Conservation (phyloP, 441 rosid genomes). For the Gossypium davidsonii region DNA sequence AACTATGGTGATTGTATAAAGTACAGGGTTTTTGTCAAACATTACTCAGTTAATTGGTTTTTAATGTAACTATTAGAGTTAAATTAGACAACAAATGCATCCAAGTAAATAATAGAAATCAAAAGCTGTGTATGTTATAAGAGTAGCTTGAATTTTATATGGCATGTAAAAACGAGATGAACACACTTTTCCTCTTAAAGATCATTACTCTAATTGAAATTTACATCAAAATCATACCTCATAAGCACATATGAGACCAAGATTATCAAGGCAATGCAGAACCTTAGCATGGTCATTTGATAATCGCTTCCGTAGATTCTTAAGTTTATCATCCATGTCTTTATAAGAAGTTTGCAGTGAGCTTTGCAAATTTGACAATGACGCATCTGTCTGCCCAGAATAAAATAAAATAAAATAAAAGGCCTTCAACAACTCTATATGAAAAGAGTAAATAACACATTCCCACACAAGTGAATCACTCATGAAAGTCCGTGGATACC, state of each 20-base stretch:
- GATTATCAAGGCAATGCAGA: conserved; percentile 72
- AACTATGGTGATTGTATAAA: background rate
- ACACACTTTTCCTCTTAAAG: background rate
- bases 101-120: background rate
- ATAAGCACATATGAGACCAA: conserved; percentile 74
- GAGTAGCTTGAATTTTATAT: background rate
- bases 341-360: conserved; percentile 26
- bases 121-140: background rate
- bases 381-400: conserved; percentile 52
- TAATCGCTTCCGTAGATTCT: conserved; percentile 37
- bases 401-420: conserved; percentile 21
- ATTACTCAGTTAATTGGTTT: background rate
- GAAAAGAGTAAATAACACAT: conserved; percentile 5
- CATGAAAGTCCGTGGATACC: conserved; percentile 36
- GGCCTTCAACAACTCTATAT: conserved; percentile 8
- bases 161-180: background rate
- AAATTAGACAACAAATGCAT: background rate
- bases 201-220: background rate
- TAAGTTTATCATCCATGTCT: conserved; percentile 48
- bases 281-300: conserved; percentile 54
- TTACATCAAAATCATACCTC: conserved; percentile 47
- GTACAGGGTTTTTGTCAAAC: background rate
- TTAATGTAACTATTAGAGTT: background rate
- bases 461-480: conserved; percentile 10
- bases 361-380: conserved; percentile 37